Evolutionary conservation across 208 protist species (phyloP), one percentile per base, ranked within the genome.

Genomic region (Leishmania lainsoni): DNA sequence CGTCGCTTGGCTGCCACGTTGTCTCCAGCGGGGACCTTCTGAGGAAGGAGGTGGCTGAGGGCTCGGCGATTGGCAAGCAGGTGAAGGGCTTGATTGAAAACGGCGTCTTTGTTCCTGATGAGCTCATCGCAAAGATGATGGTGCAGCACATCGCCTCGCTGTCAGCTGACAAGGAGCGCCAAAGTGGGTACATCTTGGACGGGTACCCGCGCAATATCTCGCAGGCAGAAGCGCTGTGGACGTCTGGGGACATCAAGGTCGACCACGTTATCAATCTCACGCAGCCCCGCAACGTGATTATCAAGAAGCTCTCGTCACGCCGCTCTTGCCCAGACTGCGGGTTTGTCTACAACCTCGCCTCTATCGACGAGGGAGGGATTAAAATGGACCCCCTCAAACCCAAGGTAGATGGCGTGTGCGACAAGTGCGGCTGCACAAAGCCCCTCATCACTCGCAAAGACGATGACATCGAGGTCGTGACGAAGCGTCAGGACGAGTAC

Each of bases 11-110:
- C 39, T 94, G 88, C 76, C 84, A 87, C 48, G 92, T 97, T 70
- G 87, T 99, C 75, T 96, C 90, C 45, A 97, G 97, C 58, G 98
- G 98, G 63, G 97, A 99, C 69, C 87, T 99, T 5, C 90, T 99
- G 26, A 89, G 97, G 48, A 87, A 81, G 51, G 97, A 98, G 77
- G 87, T 95, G 66, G 83, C 83, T 4, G 79, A 81, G 17, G 84
- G 79, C 39, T 88, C 87, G 5, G 78, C 63, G 2, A 81, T 95
- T 8, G 94, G 93, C 9, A 73, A 78, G 59, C 56, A 88, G 66
- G 79, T 93, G n/a, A 88, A 88, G 79, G 56, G 71, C 29, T 71
- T 91, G 22, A 93, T 97, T 52, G 81, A 95, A 49, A 84, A 81
- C 5, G 94, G 93, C 52, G 85, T 91, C 48, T 90, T 98, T 26